These are phyloP conservation scores for Teunomyces pallodes DNA, from an alignment of 805 yeast genomes.

Conservation along the genomic window DNA sequence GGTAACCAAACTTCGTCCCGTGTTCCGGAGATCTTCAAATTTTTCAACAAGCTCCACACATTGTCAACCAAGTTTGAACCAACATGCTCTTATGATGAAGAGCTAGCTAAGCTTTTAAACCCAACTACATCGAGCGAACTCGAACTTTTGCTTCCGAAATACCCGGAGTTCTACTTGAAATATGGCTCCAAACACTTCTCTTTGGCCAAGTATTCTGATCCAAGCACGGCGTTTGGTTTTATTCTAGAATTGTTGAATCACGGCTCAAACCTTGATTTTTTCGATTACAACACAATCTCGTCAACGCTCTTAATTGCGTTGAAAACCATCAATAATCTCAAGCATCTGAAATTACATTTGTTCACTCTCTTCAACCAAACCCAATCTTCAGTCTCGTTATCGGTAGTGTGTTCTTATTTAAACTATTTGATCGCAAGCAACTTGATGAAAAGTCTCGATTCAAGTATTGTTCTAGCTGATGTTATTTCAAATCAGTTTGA, in stretches of 20 bases:
- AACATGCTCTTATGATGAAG: not conserved
- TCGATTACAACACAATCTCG: constrained; percentile 7
- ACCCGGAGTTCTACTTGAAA: not conserved
- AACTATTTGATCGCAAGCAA: constrained; percentile 17
- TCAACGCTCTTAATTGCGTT: constrained; percentile 9
- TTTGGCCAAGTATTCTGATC: not conserved
- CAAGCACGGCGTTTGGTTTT: constrained; percentile 9
- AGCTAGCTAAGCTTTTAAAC: not conserved
- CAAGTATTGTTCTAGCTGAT: constrained; percentile 10
- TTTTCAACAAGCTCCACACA: not conserved
- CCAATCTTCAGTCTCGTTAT: constrained; percentile 21
- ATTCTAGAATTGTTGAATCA: constrained; percentile 24
- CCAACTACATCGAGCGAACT: not conserved
- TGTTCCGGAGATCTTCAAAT: not conserved
- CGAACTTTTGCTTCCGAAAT: constrained; percentile 1
- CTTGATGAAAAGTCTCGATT: constrained; percentile 8
- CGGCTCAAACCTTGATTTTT: constrained; percentile 11
- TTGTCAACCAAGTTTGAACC: not conserved
- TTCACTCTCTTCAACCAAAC: constrained; percentile 17
- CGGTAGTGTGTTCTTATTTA: constrained; percentile 12
- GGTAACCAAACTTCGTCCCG: not conserved
- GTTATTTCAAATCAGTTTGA: constrained; percentile 13
- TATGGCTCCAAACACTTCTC: not conserved
- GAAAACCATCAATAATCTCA: not conserved
- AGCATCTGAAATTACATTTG: constrained; percentile 12